These are phyloP conservation scores for Penicillium odoratum DNA, from an alignment of 495 filamentous ascomycete genomes.

Conservation along the genomic window DNA sequence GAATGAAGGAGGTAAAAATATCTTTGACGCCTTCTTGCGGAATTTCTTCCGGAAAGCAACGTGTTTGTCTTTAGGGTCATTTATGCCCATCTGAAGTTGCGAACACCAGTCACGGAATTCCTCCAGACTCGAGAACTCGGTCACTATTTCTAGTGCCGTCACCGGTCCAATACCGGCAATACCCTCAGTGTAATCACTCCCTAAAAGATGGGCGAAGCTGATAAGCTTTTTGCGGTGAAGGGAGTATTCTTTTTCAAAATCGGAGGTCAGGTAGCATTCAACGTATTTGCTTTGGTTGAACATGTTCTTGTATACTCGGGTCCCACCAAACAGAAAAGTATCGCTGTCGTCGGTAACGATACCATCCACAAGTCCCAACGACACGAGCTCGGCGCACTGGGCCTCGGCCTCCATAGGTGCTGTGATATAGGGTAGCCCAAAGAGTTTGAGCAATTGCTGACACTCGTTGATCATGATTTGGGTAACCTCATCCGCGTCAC, in stretches of 20 bases:
- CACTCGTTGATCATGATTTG: constrained; percentile 94
- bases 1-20: constrained; percentile 79
- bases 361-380: constrained; percentile 84
- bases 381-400: constrained; percentile 90
- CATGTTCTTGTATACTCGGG: constrained; percentile 97
- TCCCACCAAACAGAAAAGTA: constrained; percentile 96
- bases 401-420: constrained; percentile 99
- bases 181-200: constrained; percentile 93
- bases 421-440: constrained; percentile 94
- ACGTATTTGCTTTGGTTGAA: constrained; percentile 97
- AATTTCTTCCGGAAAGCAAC: constrained; percentile 81
- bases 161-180: constrained; percentile 89
- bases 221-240: constrained; percentile 83
- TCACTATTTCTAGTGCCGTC: constrained; percentile 86
- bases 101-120: constrained; percentile 88
- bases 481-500: constrained; percentile 94
- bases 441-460: constrained; percentile 84
- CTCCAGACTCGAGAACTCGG: constrained; percentile 72
- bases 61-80: constrained; percentile 36
- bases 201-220: constrained; percentile 81
- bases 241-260: constrained; percentile 86
- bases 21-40: constrained; percentile 71
- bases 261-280: constrained; percentile 87
- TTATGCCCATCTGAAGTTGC: constrained; percentile 62
- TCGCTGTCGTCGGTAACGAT: constrained; percentile 98